These are phyloP conservation scores for Sesbania bispinosa DNA, from an alignment of 306 rosid species.

Conservation along the genomic window DNA sequence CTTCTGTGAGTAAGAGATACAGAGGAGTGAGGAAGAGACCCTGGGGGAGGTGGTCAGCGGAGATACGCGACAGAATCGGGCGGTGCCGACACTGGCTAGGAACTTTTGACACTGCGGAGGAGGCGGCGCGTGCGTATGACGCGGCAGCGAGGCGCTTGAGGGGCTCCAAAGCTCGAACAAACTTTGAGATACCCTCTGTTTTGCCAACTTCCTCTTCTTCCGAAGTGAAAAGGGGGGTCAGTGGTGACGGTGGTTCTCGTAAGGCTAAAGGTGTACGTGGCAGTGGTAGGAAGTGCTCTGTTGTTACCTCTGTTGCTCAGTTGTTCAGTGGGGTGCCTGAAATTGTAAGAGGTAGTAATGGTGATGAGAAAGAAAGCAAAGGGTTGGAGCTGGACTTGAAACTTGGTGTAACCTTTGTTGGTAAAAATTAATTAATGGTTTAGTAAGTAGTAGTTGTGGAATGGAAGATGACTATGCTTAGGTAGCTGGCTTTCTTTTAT, in stretches of 20 bases:
- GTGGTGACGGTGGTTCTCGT: neutral
- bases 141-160: constrained; percentile 77
- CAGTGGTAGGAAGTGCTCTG: constrained; percentile 34
- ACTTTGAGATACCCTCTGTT: constrained; percentile 58
- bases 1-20: constrained; percentile 29
- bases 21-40: constrained; percentile 85
- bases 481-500: neutral
- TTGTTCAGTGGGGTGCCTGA: constrained; percentile 39
- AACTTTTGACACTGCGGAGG: constrained; percentile 83
- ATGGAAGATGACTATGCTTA: neutral
- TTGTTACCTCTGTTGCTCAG: constrained; percentile 54
- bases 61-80: constrained; percentile 75
- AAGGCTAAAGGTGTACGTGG: too few relatives aligned
- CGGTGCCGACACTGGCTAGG: constrained; percentile 85
- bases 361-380: too few relatives aligned
- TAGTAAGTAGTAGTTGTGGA: neutral
- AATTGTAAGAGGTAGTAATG: neutral
- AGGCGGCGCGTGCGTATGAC: constrained; percentile 89
- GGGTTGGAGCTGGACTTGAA: constrained; percentile 44
- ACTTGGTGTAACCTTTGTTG: constrained; percentile 27
- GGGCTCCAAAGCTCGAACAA: constrained; percentile 69
- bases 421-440: too few relatives aligned
- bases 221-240: neutral
- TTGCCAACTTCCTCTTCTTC: constrained; percentile 39
- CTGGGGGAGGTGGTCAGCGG: constrained; percentile 91